These are phyloP conservation scores for Termitomyces sp. DNA, from an alignment of 768 basidiomycete species.

Conservation along the genomic window DNA sequence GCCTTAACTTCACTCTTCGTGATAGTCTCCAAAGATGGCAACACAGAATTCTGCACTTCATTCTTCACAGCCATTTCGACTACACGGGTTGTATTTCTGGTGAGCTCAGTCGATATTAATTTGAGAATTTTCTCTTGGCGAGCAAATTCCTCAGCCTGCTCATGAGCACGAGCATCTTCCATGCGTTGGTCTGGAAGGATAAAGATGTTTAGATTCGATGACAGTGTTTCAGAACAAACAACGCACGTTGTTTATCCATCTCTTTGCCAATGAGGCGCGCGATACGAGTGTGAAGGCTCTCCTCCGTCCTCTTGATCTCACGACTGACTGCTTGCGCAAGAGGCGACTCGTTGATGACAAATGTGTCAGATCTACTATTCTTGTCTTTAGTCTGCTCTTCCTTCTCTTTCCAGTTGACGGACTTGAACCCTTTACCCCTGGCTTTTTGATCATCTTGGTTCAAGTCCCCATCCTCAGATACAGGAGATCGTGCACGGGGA, in stretches of 20 bases:
- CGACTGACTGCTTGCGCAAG: constrained; percentile 57
- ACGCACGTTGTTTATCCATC: constrained; percentile 86
- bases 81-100: constrained; percentile 81
- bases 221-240: constrained; percentile 4
- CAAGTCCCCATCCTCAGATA: constrained; percentile 68
- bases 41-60: constrained; percentile 78
- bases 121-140: constrained; percentile 89
- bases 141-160: constrained; percentile 75
- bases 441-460: constrained; percentile 53
- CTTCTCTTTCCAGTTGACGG: constrained; percentile 48
- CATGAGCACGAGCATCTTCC: constrained; percentile 73
- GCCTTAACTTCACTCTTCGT: constrained; percentile 77
- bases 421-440: constrained; percentile 57
- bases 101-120: constrained; percentile 80
- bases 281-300: constrained; percentile 68
- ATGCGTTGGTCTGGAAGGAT: constrained; percentile 63
- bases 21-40: constrained; percentile 77
- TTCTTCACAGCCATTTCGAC: constrained; percentile 86
- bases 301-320: constrained; percentile 82
- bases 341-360: constrained; percentile 42
- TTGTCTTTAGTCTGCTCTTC: constrained; percentile 31
- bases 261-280: constrained; percentile 79
- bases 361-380: constrained; percentile 25
- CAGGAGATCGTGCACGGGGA: constrained; percentile 57
- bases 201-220: neutral